phyloP scores from a whole-genome alignment of 805 yeast species.

The Cyberlindnera maritima region DNA sequence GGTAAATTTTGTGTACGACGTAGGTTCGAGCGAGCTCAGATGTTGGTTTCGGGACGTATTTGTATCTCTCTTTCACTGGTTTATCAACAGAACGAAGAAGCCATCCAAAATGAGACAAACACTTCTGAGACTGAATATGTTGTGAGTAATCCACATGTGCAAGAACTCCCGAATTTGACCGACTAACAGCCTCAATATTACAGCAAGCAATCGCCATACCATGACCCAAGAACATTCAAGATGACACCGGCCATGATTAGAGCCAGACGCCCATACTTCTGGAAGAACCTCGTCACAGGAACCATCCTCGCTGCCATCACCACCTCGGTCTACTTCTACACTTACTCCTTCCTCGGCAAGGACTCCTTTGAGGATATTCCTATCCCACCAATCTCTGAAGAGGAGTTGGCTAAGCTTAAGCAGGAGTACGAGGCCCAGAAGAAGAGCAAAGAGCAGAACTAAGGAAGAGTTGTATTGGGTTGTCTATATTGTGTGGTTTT shows the following conservation, averaged over 20 bases:
- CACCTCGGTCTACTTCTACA: constrained; percentile 60
- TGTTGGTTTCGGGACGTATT: not conserved
- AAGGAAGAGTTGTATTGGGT: not conserved
- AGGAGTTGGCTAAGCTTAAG: constrained; percentile 68
- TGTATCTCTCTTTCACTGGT: not conserved
- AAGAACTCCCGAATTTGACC: not conserved
- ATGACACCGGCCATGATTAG: constrained; percentile 94
- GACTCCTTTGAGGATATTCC: constrained; percentile 93
- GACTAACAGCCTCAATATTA: constrained; percentile 6
- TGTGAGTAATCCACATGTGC: constrained; percentile 1
- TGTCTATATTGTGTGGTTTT: not conserved
- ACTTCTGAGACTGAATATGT: constrained; percentile 4
- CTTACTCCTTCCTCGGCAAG: constrained; percentile 61
- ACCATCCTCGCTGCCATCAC: constrained; percentile 60
- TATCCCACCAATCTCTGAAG: constrained; percentile 85
- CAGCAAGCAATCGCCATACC: constrained; percentile 42
- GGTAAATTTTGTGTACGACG: constrained; percentile 9
- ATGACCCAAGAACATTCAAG: constrained; percentile 68
- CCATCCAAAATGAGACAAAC: constrained; percentile 12
- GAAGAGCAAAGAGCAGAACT: not conserved
- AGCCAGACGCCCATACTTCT: constrained; percentile 84
- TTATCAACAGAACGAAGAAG: not conserved
- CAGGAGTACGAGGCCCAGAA: constrained; percentile 60
- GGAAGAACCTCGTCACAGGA: constrained; percentile 67
- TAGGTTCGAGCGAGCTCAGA: not conserved